phyloP scores from a whole-genome alignment of 116 monocot species.

The Trichopus zeylanicus region DNA sequence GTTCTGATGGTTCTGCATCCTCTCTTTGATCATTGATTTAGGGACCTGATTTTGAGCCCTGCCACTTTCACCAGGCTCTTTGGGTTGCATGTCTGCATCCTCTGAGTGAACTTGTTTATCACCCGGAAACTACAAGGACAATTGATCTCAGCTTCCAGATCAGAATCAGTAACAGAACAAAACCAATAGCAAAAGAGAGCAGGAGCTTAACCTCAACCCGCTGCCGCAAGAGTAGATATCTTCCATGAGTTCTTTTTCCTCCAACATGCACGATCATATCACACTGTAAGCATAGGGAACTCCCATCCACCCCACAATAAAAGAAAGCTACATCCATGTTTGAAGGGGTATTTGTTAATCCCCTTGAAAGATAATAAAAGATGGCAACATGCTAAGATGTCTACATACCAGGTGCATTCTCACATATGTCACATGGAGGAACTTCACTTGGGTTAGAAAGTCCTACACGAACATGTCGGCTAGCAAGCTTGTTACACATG shows the following conservation, averaged over 20 bases:
- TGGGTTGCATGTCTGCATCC: slow-evolving; percentile 28
- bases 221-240: slow-evolving; percentile 87
- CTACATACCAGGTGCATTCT: slow-evolving; percentile 80
- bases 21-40: slow-evolving; percentile 20
- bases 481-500: slow-evolving; percentile 96
- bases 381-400: not conserved
- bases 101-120: slow-evolving; percentile 53
- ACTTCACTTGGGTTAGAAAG: slow-evolving; percentile 78
- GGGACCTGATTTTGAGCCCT: slow-evolving; percentile 20
- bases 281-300: slow-evolving; percentile 93
- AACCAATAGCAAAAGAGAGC: not conserved
- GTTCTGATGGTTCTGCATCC: slow-evolving; percentile 22
- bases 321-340: slow-evolving; percentile 68
- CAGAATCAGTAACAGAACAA: not conserved
- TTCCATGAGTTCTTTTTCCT: slow-evolving; percentile 85
- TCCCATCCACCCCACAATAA: slow-evolving; percentile 94
- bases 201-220: slow-evolving; percentile 61
- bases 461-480: slow-evolving; percentile 89
- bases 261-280: slow-evolving; percentile 98
- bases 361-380: not conserved
- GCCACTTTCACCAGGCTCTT: slow-evolving; percentile 21
- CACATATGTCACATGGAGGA: slow-evolving; percentile 87
- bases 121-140: slow-evolving; percentile 53
- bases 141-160: not conserved
- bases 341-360: not conserved